Evolutionary conservation across 164 flowering plant genomes (phyloP).

Genomic region (Warburgia ugandensis): DNA sequence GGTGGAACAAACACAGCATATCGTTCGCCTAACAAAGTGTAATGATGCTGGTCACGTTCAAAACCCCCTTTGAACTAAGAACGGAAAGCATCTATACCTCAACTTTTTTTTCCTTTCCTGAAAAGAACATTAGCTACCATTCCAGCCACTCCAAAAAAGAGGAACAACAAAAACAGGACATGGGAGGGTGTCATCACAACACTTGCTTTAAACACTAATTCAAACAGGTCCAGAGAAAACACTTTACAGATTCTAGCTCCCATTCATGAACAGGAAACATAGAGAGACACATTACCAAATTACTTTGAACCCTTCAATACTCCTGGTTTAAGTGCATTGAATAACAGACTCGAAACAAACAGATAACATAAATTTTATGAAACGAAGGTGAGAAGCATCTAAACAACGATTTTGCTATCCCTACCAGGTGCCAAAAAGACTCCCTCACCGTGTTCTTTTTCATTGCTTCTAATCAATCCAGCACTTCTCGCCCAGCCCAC

Average conservation of each 20-base stretch:
- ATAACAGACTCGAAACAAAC: not conserved
- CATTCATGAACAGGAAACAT: not conserved
- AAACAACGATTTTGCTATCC: constrained; percentile 6
- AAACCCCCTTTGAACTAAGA: too few species aligned
- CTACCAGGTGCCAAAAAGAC: not conserved
- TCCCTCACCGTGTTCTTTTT: not conserved
- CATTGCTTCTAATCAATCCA: too few species aligned
- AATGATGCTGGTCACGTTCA: too few species aligned
- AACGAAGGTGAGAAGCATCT: not conserved
- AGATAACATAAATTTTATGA: not conserved
- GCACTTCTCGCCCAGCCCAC: not conserved
- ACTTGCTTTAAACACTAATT: constrained; percentile 3
- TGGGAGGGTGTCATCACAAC: not conserved
- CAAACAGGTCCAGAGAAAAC: constrained; percentile 1
- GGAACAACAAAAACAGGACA: not conserved
- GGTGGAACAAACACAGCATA: too few species aligned
- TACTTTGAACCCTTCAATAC: constrained; percentile 2
- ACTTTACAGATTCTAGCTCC: constrained; percentile 6
- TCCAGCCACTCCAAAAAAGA: too few species aligned
- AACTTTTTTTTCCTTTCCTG: too few species aligned
- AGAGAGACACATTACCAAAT: constrained; percentile 1
- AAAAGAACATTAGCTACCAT: too few species aligned
- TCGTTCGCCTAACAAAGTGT: too few species aligned
- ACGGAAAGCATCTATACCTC: too few species aligned
- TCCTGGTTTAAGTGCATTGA: not conserved